Evolutionary conservation across 371 early-diverging fungal species (phyloP), one percentile per base, ranked within the genome.

Genomic region (Syncephalastrum contaminatum): DNA sequence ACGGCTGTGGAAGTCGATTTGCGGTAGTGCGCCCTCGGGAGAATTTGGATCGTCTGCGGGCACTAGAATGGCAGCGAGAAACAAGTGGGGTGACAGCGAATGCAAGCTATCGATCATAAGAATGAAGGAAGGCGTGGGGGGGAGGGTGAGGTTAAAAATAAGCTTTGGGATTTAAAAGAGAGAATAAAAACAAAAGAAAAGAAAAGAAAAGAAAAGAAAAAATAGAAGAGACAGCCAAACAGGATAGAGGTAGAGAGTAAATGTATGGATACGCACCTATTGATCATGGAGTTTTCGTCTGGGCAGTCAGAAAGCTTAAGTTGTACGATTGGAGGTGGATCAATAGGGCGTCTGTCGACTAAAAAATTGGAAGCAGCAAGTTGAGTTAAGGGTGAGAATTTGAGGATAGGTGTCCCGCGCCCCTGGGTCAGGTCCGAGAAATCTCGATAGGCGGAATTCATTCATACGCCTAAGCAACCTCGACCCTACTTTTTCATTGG

Each of bases 321-420:
- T 48, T 75, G 68, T 18, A 76, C 67, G 25, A 76, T 67, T 24
- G 69, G 73, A 36, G 77, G 77, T 18, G 77, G 77, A 62, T 76
- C 77, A 44, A 76, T 73, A 46, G 77, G 77, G 48, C 77, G 56
- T 51, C 77, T 61, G 48, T 76, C 77, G 16, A 76, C 77, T 76
- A 49, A 6, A 48, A 14, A 56, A 42, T 30, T 30, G 36, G 36
- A 10, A 30, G 36, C 6, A 30, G 36, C 40, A 63, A 53, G 43
- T 30, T 8, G 36, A 12, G 36, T 30, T 30, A 30, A 30, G 7
- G 54, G 24, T 40, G 25, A 16, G 36, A 16, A 45, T 22, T 21
- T 50, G 51, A 48, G 21, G 4, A 27, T 53, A 19, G 12, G 54
- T 21, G n/a, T 25, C 45, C 20, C 48, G 48, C 45, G 25, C 25